Conservation (phyloP, 257 asterid genomes). For the Solanum bulbocastanum region DNA sequence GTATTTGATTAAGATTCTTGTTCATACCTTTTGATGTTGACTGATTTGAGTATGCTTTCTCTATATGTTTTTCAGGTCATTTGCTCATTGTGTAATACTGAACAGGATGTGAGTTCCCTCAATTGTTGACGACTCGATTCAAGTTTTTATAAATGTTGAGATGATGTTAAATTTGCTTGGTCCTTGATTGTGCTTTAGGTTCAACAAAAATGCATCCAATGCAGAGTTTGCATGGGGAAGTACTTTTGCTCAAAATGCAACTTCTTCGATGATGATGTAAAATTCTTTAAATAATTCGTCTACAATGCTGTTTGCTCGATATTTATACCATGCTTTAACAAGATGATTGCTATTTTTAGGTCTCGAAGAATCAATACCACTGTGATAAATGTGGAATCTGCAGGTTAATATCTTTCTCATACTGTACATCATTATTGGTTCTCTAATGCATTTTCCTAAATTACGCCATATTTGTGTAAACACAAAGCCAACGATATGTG, state of each 20-base stretch:
- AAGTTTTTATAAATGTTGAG: neutral
- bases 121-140: neutral
- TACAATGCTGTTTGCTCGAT: neutral
- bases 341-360: slow-evolving; percentile 15
- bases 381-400: slow-evolving; percentile 75
- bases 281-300: neutral
- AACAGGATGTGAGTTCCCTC: slow-evolving; percentile 49
- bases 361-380: slow-evolving; percentile 60
- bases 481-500: neutral
- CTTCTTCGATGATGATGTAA: slow-evolving; percentile 65
- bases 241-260: slow-evolving; percentile 59
- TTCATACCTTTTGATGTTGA: neutral
- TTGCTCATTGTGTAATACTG: slow-evolving; percentile 43
- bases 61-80: slow-evolving; percentile 30
- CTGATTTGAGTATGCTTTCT: neutral
- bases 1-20: neutral
- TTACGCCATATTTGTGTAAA: neutral
- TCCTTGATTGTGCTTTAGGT: slow-evolving; percentile 20
- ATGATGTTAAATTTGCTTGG: neutral
- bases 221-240: slow-evolving; percentile 56
- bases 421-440: neutral
- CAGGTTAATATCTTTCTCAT: slow-evolving; percentile 31
- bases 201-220: slow-evolving; percentile 34
- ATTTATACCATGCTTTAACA: neutral
- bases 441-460: neutral